Evolutionary conservation across 495 filamentous ascomycete genomes (phyloP), one percentile per base, ranked within the genome.

Genomic region (Aspergillus homomorphus): DNA sequence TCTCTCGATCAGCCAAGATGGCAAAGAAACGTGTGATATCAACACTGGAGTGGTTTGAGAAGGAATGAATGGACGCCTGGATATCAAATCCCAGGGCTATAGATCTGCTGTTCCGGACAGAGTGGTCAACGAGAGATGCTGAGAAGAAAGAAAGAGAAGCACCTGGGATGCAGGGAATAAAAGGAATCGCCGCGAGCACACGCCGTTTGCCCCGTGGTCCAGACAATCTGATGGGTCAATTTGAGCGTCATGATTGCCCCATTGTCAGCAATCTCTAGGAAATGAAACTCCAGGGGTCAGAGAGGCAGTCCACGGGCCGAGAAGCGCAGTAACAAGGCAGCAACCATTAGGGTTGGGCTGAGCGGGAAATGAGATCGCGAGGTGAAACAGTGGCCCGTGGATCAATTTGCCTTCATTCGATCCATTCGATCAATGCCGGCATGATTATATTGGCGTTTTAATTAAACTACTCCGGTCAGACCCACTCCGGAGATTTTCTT

Each of bases 41-140:
- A 61, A 63, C 65, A 57, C 23, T 20, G 58, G 19, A 26, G 61
- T 30, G 42, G 51, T 41, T 50, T 30, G 8, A n/a, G n/a, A 18
- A 18, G 41, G 15, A 75, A 66, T 44, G 70, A 73, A 73, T 62
- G 73, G 67, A 73, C 66, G 69, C 62, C 67, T 68, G 66, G 64
- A 69, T 67, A 26, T 67, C 62, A 59, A 68, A 71, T 66, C 59
- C 60, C 51, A 68, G 66, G 68, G 60, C 63, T 54, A 51, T 45
- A 52, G 52, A 59, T 41, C 30, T 56, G 63, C 60, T 71, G 63
- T 71, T 57, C 57, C 66, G 69, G 62, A 68, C 63, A 68, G 62
- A 42, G 65, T 23, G 43, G 48, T 16, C 53, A 54, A 61, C 61
- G 59, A 45, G 30, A 54, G 52, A 58, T 55, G 9, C 16, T 33